phyloP scores from a whole-genome alignment of 306 rosid genomes.

The Sesbania bispinosa region DNA sequence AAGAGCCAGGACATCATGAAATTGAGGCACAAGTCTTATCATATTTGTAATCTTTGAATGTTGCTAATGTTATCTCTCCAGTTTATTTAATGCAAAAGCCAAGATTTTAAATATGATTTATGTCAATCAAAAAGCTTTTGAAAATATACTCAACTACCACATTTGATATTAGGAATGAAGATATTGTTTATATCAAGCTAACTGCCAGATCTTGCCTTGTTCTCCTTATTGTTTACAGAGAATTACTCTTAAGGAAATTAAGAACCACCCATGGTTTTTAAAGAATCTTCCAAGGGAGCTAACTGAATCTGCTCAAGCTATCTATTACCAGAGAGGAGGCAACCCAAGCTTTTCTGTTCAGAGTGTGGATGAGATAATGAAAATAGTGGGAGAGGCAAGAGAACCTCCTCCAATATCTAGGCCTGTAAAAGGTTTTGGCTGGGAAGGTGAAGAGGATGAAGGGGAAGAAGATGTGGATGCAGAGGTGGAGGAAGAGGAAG shows the following conservation, averaged over 20 bases:
- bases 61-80: no score
- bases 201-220: slow-evolving; percentile 1
- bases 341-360: slow-evolving; percentile 67
- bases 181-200: slow-evolving; percentile 9
- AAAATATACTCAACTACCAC: slow-evolving; percentile 3
- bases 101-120: neutral
- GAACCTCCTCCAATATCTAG: slow-evolving; percentile 60
- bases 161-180: slow-evolving; percentile 12
- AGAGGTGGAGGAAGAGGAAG: slow-evolving; percentile 52
- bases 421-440: slow-evolving; percentile 56
- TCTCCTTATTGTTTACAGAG: slow-evolving; percentile 45
- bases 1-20: no score
- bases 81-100: neutral
- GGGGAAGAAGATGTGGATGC: slow-evolving; percentile 31
- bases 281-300: slow-evolving; percentile 91
- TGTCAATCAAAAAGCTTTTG: neutral
- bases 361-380: slow-evolving; percentile 74
- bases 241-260: slow-evolving; percentile 65
- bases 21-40: no score
- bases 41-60: no score
- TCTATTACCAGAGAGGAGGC: slow-evolving; percentile 60
- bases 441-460: slow-evolving; percentile 68
- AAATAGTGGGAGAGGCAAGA: slow-evolving; percentile 81
- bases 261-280: slow-evolving; percentile 79
- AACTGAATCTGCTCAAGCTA: slow-evolving; percentile 65